Percentiles rank a stretch among this genome's conserved stretches.
phyloP scores from a whole-genome alignment of 1,284 basidiomycete genomes.

The Volvariella volvacea region DNA sequence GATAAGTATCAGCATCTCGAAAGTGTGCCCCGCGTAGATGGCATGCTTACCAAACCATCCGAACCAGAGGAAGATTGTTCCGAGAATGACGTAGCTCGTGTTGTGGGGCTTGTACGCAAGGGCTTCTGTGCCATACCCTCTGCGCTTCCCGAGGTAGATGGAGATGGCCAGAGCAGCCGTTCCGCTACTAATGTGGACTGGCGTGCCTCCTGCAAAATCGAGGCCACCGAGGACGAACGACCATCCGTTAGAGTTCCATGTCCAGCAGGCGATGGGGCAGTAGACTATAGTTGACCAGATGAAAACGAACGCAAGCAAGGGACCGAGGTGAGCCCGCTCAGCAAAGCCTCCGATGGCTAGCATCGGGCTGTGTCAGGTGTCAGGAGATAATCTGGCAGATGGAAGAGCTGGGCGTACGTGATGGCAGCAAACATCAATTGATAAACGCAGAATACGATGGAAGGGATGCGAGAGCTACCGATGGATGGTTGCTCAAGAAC shows the following conservation, averaged over 20 bases:
- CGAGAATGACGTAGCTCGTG: slow-evolving; percentile 85
- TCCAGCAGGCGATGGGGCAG: slow-evolving; percentile 91
- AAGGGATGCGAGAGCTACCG: slow-evolving; percentile 69
- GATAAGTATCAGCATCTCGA: too few relatives aligned
- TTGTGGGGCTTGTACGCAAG: slow-evolving; percentile 88
- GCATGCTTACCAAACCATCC: too few relatives aligned
- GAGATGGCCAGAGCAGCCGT: slow-evolving; percentile 90
- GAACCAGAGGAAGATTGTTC: slow-evolving; percentile 94
- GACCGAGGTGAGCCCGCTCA: slow-evolving; percentile 85
- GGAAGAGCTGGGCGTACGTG: slow-evolving; percentile 48
- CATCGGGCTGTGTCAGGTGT: slow-evolving; percentile 45
- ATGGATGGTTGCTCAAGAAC: slow-evolving; percentile 76
- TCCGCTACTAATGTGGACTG: slow-evolving; percentile 91
- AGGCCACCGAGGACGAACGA: slow-evolving; percentile 72
- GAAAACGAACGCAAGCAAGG: slow-evolving; percentile 86
- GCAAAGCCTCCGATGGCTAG: slow-evolving; percentile 90
- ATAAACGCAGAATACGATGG: slow-evolving; percentile 84
- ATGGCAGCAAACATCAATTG: slow-evolving; percentile 88
- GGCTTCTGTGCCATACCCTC: slow-evolving; percentile 90
- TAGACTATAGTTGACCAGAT: slow-evolving; percentile 92
- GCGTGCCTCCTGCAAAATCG: slow-evolving; percentile 95
- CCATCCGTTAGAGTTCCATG: slow-evolving; percentile 92
- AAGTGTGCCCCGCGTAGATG: too few relatives aligned
- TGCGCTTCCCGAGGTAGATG: slow-evolving; percentile 85
- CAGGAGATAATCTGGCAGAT: not conserved